Conservation (phyloP, 2,329 filamentous ascomycete species). For the Fusarium domesticum region DNA sequence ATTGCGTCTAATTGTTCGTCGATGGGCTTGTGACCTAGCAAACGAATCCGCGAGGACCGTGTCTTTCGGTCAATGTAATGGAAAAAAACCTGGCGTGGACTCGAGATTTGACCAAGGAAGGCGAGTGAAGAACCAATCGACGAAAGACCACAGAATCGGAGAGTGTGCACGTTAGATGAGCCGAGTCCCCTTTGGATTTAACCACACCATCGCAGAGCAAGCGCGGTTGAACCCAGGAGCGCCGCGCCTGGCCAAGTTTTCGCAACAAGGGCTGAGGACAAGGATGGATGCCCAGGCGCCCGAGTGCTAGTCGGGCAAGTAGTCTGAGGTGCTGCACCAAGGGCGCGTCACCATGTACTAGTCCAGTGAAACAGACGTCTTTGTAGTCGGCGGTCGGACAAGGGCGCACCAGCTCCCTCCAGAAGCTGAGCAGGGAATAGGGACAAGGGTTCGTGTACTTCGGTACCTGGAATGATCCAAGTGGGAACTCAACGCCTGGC, state of each 20-base stretch:
- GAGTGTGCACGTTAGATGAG: too few relatives aligned
- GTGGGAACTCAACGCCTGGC: conserved; percentile 16
- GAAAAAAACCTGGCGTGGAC: too few relatives aligned
- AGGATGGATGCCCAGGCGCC: background rate
- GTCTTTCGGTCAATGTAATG: too few relatives aligned
- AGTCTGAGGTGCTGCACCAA: conserved; percentile 6
- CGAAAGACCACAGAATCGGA: too few relatives aligned
- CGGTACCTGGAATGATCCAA: conserved; percentile 3
- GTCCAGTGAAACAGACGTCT: conserved; percentile 9
- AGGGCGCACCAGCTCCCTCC: conserved; percentile 12
- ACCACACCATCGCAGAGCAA: background rate
- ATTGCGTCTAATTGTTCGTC: too few relatives aligned
- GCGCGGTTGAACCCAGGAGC: background rate
- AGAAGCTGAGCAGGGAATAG: background rate
- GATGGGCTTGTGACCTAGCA: too few relatives aligned
- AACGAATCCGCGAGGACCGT: too few relatives aligned
- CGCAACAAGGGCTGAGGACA: conserved; percentile 7
- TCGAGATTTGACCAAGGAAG: too few relatives aligned
- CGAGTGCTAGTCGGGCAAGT: conserved; percentile 1
- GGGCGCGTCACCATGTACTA: conserved; percentile 11
- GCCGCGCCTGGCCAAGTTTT: conserved; percentile 19
- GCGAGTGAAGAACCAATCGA: too few relatives aligned
- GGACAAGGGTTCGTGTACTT: background rate
- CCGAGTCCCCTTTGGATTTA: background rate
- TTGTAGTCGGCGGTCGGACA: conserved; percentile 13